Base-by-base conservation (phyloP, 2,329 filamentous ascomycete species). In the Cladophialophora psammophila region DNA sequence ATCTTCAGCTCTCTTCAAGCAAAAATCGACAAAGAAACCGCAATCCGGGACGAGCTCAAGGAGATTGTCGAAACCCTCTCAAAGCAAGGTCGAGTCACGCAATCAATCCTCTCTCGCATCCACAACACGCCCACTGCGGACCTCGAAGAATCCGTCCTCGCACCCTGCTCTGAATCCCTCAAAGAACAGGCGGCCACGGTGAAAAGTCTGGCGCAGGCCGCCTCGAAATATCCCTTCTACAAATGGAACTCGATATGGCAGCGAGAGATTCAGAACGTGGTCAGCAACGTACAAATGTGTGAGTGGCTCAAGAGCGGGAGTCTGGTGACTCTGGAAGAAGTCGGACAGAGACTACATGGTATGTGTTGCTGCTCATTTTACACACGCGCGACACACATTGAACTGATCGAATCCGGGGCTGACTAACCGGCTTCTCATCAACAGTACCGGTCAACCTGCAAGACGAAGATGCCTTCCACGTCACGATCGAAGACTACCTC, bases 401-500 rank as follows among this genome's bases (percentile, higher is more conserved):
- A 26, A 26, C 26, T 26, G 26, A 26, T 26, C 26, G 26, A 26
- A 26, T 26, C 26, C 26, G 26, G 26, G 26, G 26, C 26, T 26
- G 26, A 26, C 26, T 26, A 3, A 26, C 26, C 26, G 26, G 26
- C 26, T 26, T 26, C 26, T 26, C 26, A 26, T 26, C 26, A 26
- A 48, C 69, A 94, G 94, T 97, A 10, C 94, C 93, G 12, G 90
- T 95, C 70, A 97, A 97, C 77, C 86, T 97, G 75, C 96, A 96
- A 79, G 60, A 57, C 55, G 84, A 87, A 69, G 94, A 98, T 77
- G 87, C 89, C 59, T 99, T 99, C 85, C 95, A 99, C 78, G 85
- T 99, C 74, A 96, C 93, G 52, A 94, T 98, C 74, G 95, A 99
- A 80, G 95, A 99, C 80, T 99, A 99, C 79, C 89, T 99, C 31